Evolutionary conservation across 257 asterid species (phyloP), one percentile per base, ranked within the genome.

Genomic region (Przewalskia tangutica): DNA sequence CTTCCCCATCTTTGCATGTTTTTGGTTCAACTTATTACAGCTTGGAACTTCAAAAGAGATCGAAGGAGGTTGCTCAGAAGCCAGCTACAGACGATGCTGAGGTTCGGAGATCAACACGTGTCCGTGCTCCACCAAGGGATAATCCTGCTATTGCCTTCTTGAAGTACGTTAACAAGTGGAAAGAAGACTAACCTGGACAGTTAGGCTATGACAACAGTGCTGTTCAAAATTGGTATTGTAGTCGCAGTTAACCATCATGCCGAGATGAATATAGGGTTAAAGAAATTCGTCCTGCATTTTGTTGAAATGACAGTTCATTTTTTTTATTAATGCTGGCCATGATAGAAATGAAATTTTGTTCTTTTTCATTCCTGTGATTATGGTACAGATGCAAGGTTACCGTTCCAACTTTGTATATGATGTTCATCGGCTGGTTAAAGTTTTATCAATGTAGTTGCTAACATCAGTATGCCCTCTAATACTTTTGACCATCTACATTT

Each of bases 81-180:
- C 83, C 34, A 65, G 93, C 85, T 79, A 81, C 84, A 85, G 98
- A 96, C 65, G 98, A 96, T 81, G 93, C 97, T 71, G 84, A 86
- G 82, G 90, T 92, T 66, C 92, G 98, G 78, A 88, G 97, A 85
- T 95, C 99, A 71, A 94, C 93, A 81, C 98, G 99, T 51, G 93
- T 95, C 2, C 95, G 97, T 63, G 98, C 99, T 82, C 90, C 97
- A 60, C 91, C 94, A 1, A 83, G 90, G 88, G 97, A 92, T 70
- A 89, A 88, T 83, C 94, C 93, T 42, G 87, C 94, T 14, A 88
- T 65, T 77, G 88, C 93, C 40, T 95, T 95, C 87, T 93, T 95
- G n/a, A 95, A 95, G 90, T 95, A 95, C 80, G 92, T 87, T 71
- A 95, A 95, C 97, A 92, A 90, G 88, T 95, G 97, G 97, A 94